phyloP scores from a whole-genome alignment of 2,329 filamentous ascomycete genomes.

The Calonectria crousiana region DNA sequence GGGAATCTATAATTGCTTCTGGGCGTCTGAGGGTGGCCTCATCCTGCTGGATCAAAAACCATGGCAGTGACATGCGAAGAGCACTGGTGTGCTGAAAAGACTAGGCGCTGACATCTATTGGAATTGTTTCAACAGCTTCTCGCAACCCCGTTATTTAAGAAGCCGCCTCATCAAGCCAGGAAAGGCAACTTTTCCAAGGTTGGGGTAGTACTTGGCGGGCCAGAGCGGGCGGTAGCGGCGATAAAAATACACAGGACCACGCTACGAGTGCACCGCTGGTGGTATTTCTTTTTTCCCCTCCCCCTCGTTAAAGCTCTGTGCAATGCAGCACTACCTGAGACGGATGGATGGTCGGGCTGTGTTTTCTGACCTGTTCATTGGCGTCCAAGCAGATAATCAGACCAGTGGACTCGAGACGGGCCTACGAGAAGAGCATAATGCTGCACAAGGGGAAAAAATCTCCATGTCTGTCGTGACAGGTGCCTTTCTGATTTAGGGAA shows the following conservation, averaged over 20 bases:
- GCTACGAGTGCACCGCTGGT: constrained; percentile 19
- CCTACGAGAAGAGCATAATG: constrained; percentile 1
- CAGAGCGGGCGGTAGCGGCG: constrained; percentile 18
- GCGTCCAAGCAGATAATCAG: not conserved
- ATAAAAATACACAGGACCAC: constrained; percentile 30
- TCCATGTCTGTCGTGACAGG: not conserved
- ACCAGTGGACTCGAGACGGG: constrained; percentile 12
- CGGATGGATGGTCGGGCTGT: not conserved
- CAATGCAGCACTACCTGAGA: constrained; percentile 6
- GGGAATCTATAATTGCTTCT: constrained; percentile 50
- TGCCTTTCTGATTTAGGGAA: constrained; percentile 5
- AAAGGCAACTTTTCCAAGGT: constrained; percentile 1
- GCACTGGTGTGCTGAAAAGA: not conserved
- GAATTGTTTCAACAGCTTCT: not conserved
- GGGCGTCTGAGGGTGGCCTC: constrained; percentile 27
- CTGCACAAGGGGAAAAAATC: not conserved
- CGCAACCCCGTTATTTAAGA: not conserved
- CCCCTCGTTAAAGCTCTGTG: not conserved
- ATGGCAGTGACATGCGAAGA: not conserved
- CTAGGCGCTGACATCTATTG: not conserved
- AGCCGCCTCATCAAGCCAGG: not conserved
- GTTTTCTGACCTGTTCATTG: constrained; percentile 10
- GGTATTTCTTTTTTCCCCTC: constrained; percentile 21
- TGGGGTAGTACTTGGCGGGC: constrained; percentile 8
- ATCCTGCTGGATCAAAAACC: constrained; percentile 16